These are phyloP conservation scores for Sungouiella blattae DNA, from an alignment of 805 yeast species.

Conservation along the genomic window DNA sequence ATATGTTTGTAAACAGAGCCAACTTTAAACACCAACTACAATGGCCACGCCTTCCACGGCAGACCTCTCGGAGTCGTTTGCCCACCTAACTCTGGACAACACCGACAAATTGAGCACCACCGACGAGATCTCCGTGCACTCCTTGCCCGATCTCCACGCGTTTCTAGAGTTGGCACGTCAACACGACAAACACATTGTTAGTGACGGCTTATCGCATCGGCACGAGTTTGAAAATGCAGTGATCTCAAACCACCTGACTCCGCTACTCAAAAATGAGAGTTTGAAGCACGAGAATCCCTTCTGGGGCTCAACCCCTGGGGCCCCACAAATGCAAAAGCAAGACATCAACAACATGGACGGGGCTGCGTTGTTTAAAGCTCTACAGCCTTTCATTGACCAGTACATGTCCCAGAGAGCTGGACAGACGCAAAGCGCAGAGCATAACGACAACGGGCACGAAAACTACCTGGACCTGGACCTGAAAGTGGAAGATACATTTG, in stretches of 20 bases:
- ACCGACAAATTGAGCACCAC: slow-evolving; percentile 12
- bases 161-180: slow-evolving; percentile 15
- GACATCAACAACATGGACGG: slow-evolving; percentile 1
- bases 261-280: slow-evolving; percentile 1
- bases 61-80: slow-evolving; percentile 27
- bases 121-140: slow-evolving; percentile 3
- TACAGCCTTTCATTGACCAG: slow-evolving; percentile 10
- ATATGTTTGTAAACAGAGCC: too few relatives aligned
- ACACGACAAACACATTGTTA: slow-evolving; percentile 3
- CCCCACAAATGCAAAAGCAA: too few relatives aligned
- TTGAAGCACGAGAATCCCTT: background rate
- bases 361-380: slow-evolving; percentile 8
- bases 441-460: background rate
- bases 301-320: too few relatives aligned
- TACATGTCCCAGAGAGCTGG: slow-evolving; percentile 2
- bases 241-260: slow-evolving; percentile 9
- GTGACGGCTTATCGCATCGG: background rate
- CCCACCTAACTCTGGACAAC: slow-evolving; percentile 25
- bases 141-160: slow-evolving; percentile 5
- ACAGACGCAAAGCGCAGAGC: background rate
- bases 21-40: too few relatives aligned
- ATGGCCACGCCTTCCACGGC: slow-evolving; percentile 8
- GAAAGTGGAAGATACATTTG: slow-evolving; percentile 12
- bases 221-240: background rate
- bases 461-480: slow-evolving; percentile 12